Base-by-base conservation (phyloP, 805 yeast species). In the Candida pseudoglaebosa region DNA sequence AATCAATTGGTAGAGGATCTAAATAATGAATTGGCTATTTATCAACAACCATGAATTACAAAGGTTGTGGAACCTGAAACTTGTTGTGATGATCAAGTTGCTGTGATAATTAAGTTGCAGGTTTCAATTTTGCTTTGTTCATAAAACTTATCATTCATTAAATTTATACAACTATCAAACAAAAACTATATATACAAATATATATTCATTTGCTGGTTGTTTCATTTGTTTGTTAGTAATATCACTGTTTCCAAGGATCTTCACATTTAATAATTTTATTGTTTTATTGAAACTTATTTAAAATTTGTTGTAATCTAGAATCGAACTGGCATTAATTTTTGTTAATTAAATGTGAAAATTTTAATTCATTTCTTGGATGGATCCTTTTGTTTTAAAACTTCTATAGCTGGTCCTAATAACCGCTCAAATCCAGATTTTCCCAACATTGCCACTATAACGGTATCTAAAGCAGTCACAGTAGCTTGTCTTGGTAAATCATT, bases 401-500 rank as follows among this genome's bases (percentile, higher is more conserved):
- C 95, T 16, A 89, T 95, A 2, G 89, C 96, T 24, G 96, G 96
- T 2, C 99, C 99, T 46, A 93, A 73, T 50, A 93, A 73, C 62
- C 98, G 80, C 64, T 88, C 90, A 70, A 93, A 93, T 0, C 96
- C 98, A 45, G 84, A 77, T 67, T 91, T 88, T 45, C 87, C 95
- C 51, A 93, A 73, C 3, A 93, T 83, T n/a, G 95, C 98, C 28
- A 90, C 95, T 53, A 85, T 85, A 20, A 93, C 80, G 30, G 71
- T 71, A 36, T 82, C 75, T 13, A 73, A 67, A 1, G 96, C 96
- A 37, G 73, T 78, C 28, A 93, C 93, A 4, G 96, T 84, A 22
- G 99, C 99, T 57, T 86, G 93, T 63, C 99, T 80, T 45, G 98
- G 98, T 42, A 80, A 69, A 57, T 93, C 96, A 53, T 90, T 84